Percentiles rank a stretch among this genome's conserved stretches.
phyloP scores from a whole-genome alignment of 2,329 filamentous ascomycete genomes.

The Microcyclosporella mali region DNA sequence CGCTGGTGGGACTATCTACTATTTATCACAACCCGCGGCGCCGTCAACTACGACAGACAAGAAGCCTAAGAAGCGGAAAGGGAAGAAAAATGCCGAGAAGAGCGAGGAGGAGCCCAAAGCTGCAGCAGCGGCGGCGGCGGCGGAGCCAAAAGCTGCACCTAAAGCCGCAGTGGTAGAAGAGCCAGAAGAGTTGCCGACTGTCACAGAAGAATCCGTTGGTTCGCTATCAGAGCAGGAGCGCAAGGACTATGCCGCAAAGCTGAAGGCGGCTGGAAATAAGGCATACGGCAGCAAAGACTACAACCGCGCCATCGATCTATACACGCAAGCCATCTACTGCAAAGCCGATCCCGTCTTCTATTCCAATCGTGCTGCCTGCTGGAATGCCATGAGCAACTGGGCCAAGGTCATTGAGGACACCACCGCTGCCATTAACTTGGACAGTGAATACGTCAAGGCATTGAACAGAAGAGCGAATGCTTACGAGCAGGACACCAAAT shows the following conservation, averaged over 20 bases:
- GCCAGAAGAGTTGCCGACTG: conserved; percentile 45
- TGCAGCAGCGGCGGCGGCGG: too few species aligned
- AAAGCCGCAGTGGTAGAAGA: conserved; percentile 29
- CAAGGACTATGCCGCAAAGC: conserved; percentile 78
- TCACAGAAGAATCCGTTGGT: conserved; percentile 42
- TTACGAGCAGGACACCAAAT: conserved; percentile 87
- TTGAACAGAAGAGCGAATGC: conserved; percentile 94
- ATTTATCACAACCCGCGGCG: conserved; percentile 52
- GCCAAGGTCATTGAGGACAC: conserved; percentile 96
- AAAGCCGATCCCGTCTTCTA: conserved; percentile 97
- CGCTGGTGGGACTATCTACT: conserved; percentile 88
- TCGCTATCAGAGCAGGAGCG: conserved; percentile 57
- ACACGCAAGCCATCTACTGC: conserved; percentile 93
- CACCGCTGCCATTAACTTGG: conserved; percentile 85
- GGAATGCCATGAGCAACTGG: conserved; percentile 88
- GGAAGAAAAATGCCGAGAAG: conserved; percentile 62
- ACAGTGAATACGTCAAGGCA: conserved; percentile 95
- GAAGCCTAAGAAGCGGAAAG: conserved; percentile 82
- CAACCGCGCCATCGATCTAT: conserved; percentile 86
- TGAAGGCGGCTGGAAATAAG: conserved; percentile 95
- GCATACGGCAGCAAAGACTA: conserved; percentile 93
- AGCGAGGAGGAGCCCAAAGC: conserved; percentile 37
- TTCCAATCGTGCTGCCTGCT: conserved; percentile 96
- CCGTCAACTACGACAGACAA: conserved; percentile 49
- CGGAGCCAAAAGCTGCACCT: conserved; percentile 20